These are phyloP conservation scores for Stephania cephalantha DNA, from an alignment of 164 flowering plant species.

Conservation along the genomic window DNA sequence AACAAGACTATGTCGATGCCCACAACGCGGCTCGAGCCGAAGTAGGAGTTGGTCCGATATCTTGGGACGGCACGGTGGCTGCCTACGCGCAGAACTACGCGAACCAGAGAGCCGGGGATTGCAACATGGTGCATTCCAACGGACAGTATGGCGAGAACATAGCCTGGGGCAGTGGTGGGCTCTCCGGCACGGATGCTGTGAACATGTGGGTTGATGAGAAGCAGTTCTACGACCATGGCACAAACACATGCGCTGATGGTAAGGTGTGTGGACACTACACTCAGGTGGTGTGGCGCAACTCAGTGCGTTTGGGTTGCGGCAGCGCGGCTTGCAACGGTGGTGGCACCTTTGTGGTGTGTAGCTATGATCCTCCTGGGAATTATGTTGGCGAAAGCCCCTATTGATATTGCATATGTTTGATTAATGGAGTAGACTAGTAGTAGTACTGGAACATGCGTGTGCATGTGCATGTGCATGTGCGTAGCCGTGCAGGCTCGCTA, in stretches of 20 bases:
- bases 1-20: slow-evolving; percentile 30
- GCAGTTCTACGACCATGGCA: slow-evolving; percentile 22
- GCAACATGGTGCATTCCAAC: slow-evolving; percentile 30
- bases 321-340: slow-evolving; percentile 31
- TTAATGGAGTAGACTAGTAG: background rate
- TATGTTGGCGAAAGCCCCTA: slow-evolving; percentile 6
- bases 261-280: slow-evolving; percentile 38
- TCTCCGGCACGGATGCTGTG: slow-evolving; percentile 29
- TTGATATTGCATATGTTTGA: background rate
- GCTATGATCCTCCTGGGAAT: slow-evolving; percentile 13
- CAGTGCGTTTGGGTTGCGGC: slow-evolving; percentile 40
- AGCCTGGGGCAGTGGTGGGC: background rate
- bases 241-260: slow-evolving; percentile 25
- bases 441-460: background rate
- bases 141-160: slow-evolving; percentile 34
- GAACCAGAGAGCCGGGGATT: slow-evolving; percentile 18
- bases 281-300: slow-evolving; percentile 44
- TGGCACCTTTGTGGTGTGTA: slow-evolving; percentile 11
- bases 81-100: slow-evolving; percentile 33
- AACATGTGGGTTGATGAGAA: slow-evolving; percentile 36
- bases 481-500: background rate
- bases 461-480: background rate
- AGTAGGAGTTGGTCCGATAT: slow-evolving; percentile 26
- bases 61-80: slow-evolving; percentile 32
- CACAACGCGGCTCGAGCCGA: slow-evolving; percentile 33